Percentiles rank a stretch among this genome's conserved stretches.
Conservation (phyloP, 495 filamentous ascomycete genomes). For the Xylaria castorea region DNA sequence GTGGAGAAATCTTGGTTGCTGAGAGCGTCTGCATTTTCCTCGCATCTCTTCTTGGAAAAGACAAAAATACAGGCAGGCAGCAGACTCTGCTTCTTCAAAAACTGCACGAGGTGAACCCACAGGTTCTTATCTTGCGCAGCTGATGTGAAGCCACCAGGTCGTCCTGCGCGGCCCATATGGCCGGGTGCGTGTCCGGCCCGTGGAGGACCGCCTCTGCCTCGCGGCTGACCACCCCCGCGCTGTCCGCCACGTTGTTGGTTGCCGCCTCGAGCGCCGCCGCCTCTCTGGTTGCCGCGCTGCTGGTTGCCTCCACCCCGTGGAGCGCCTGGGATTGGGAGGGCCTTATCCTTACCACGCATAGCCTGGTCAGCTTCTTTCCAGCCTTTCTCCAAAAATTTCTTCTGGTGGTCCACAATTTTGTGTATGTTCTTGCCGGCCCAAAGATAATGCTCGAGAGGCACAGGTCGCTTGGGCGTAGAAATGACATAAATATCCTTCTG, state of each 20-base stretch:
- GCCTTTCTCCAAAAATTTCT: slow-evolving; percentile 85
- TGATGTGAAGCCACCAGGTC: slow-evolving; percentile 81
- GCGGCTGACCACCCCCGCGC: slow-evolving; percentile 63
- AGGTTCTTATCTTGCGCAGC: slow-evolving; percentile 92
- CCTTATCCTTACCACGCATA: slow-evolving; percentile 80
- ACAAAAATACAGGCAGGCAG: slow-evolving; percentile 96
- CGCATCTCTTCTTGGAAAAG: slow-evolving; percentile 96
- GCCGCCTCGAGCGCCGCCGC: slow-evolving; percentile 52
- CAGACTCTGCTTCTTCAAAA: slow-evolving; percentile 83
- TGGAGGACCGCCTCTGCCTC: slow-evolving; percentile 64
- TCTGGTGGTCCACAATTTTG: slow-evolving; percentile 93
- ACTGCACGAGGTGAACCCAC: slow-evolving; percentile 96
- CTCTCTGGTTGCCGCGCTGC: slow-evolving; percentile 66
- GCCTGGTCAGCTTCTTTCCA: slow-evolving; percentile 94
- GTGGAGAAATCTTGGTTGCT: slow-evolving; percentile 94
- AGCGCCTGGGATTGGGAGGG: slow-evolving; percentile 55
- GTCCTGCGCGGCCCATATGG: slow-evolving; percentile 86
- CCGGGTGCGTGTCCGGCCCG: slow-evolving; percentile 67
- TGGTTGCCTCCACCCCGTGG: slow-evolving; percentile 57
- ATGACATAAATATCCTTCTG: slow-evolving; percentile 99
- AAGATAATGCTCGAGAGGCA: slow-evolving; percentile 93
- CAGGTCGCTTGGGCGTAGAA: slow-evolving; percentile 92
- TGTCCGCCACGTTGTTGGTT: slow-evolving; percentile 57
- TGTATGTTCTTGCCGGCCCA: slow-evolving; percentile 91
- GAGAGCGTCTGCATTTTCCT: slow-evolving; percentile 94